These are phyloP conservation scores for Colletotrichum falcatum DNA, from an alignment of 2,329 filamentous ascomycete species.

Conservation along the genomic window DNA sequence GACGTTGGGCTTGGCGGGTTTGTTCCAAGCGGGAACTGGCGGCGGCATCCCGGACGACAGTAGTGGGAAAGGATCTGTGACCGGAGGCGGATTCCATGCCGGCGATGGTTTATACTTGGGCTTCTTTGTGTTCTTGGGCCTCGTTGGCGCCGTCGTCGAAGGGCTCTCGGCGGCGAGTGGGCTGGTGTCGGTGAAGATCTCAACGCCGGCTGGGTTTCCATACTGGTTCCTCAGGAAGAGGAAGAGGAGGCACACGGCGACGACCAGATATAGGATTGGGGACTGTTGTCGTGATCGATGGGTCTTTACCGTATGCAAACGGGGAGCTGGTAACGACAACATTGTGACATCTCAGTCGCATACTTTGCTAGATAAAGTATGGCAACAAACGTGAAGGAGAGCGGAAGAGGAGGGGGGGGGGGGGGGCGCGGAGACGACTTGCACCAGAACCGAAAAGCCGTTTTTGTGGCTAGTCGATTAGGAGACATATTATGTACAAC, in stretches of 20 bases:
- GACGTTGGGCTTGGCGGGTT: constrained; percentile 49
- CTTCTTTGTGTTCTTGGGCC: neutral
- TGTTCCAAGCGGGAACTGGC: constrained; percentile 60
- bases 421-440: too few relatives aligned
- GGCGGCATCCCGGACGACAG: constrained; percentile 53
- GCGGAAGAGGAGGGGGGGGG: neutral
- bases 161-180: neutral
- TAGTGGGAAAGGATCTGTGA: constrained; percentile 58
- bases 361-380: neutral
- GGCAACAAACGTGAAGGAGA: neutral
- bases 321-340: constrained; percentile 29
- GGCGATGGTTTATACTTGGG: constrained; percentile 34
- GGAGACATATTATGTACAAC: neutral
- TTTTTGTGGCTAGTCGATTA: neutral
- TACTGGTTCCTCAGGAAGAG: constrained; percentile 13
- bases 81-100: constrained; percentile 49
- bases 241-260: constrained; percentile 12
- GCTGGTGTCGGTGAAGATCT: neutral
- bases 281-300: constrained; percentile 6
- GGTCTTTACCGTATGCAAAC: constrained; percentile 20
- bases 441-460: neutral
- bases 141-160: neutral
- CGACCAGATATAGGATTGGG: constrained; percentile 1
- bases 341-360: neutral
- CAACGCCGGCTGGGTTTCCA: constrained; percentile 3